Base-by-base conservation (phyloP, 1,139 yeast genomes). In the Yamadazyma epiphylla region DNA sequence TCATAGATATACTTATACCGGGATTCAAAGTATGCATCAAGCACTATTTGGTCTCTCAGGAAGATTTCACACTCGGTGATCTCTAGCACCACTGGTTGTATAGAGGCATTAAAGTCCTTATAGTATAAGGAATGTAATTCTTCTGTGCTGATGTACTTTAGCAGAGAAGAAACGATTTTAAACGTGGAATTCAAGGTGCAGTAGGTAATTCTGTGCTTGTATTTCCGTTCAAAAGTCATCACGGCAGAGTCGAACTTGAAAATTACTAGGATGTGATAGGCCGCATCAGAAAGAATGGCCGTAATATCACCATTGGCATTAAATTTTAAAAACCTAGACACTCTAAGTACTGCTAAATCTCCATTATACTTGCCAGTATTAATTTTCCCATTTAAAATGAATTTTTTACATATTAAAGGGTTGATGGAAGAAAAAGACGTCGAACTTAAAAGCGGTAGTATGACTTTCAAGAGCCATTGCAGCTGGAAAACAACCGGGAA, bases 141-240 rank as follows among this genome's bases (percentile, higher is more conserved):
- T 9, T 20, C 22, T 10, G 28, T 31, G 23, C 37, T 46, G 17
- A 46, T 40, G 33, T 62, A 60, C 22, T 41, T 36, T 8, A 64
- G 46, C 20, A 46, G 48, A 6, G 64, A 65, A 14, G 45, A 30
- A 8, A 43, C 50, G 13, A 65, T 35, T 6, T 43, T 26, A 13
- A 66, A 46, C 13, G 57, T 37, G 25, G 49, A 42, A 15, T 58
- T 49, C 5, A 35, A 27, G 0, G 68, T 60, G 15, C 49, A 42
- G 30, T 38, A 55, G 1, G 71, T 63, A 25, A 64, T 48, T 23
- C 70, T 39, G 28, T 58, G 63, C 15, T 51, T 42, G 32, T 60
- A 48, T 10, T 34, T 37, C 22, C 43, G 43, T 36, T 65, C 71
- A 38, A 61, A 65, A 14, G 39, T 27, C 6, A 49, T 42, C 1